Conservation (phyloP, 2,329 filamentous ascomycete genomes). For the Penicillium glabrum region DNA sequence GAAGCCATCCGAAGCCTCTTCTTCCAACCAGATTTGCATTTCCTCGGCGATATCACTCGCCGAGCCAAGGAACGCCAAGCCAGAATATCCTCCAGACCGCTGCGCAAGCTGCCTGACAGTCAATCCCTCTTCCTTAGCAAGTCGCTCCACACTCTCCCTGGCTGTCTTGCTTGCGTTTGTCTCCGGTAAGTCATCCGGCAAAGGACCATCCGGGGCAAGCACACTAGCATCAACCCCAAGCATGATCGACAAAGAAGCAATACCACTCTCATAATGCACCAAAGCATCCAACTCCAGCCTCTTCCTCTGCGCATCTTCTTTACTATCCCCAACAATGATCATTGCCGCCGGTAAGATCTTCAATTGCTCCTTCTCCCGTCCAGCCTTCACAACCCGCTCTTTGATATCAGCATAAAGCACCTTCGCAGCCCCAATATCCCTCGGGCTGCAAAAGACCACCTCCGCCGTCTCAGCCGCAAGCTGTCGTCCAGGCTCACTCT, state of each 20-base stretch:
- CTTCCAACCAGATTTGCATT: slow-evolving; percentile 48
- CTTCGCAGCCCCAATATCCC: slow-evolving; percentile 48
- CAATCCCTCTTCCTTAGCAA: slow-evolving; percentile 48
- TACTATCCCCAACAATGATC: slow-evolving; percentile 51
- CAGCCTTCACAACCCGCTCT: slow-evolving; percentile 45
- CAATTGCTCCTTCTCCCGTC: slow-evolving; percentile 47
- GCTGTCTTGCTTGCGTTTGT: slow-evolving; percentile 56
- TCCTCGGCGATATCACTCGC: slow-evolving; percentile 52
- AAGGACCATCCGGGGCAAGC: slow-evolving; percentile 51
- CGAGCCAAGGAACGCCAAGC: slow-evolving; percentile 54
- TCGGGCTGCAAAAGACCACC: slow-evolving; percentile 53
- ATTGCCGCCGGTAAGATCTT: slow-evolving; percentile 56
- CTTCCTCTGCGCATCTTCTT: slow-evolving; percentile 52
- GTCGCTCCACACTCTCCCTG: slow-evolving; percentile 45
- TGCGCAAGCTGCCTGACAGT: slow-evolving; percentile 55
- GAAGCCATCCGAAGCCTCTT: slow-evolving; percentile 54
- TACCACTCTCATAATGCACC: slow-evolving; percentile 56
- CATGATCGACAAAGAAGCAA: slow-evolving; percentile 52
- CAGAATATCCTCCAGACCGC: slow-evolving; percentile 51
- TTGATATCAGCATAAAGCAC: slow-evolving; percentile 55
- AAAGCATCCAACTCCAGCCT: slow-evolving; percentile 52
- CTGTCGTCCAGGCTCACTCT: slow-evolving; percentile 54
- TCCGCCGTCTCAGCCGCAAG: slow-evolving; percentile 56
- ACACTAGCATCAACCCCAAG: slow-evolving; percentile 50
- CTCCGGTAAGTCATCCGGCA: slow-evolving; percentile 53